These are phyloP conservation scores for Nicotiana tomentosiformis DNA, from an alignment of 257 asterid genomes.

Conservation along the genomic window DNA sequence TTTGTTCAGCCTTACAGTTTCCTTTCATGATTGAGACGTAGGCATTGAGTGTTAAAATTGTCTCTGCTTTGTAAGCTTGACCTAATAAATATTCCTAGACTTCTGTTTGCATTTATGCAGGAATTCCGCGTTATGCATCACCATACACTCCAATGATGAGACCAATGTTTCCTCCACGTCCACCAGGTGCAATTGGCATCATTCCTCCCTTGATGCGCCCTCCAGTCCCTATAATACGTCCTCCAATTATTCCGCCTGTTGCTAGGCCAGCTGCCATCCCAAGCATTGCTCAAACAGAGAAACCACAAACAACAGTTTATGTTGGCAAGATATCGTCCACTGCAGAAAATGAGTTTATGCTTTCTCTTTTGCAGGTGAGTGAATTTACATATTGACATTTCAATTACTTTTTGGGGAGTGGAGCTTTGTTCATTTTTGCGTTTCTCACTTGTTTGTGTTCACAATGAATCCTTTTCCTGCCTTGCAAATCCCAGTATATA, in stretches of 20 bases:
- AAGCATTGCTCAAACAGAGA: conserved; percentile 41
- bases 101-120: conserved; percentile 60
- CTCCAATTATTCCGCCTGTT: conserved; percentile 52
- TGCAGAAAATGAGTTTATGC: conserved; percentile 87
- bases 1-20: conserved; percentile 42
- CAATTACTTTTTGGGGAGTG: neutral
- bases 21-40: conserved; percentile 27
- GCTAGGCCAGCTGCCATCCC: conserved; percentile 52
- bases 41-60: conserved; percentile 9
- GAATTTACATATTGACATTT: neutral
- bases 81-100: conserved; percentile 73
- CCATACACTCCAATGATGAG: conserved; percentile 62
- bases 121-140: conserved; percentile 63
- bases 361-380: conserved; percentile 80
- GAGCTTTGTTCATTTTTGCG: neutral
- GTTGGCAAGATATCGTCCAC: conserved; percentile 89
- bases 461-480: neutral
- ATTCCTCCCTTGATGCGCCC: conserved; percentile 74
- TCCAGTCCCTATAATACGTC: conserved; percentile 62
- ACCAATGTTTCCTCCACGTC: conserved; percentile 68
- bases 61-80: conserved; percentile 24
- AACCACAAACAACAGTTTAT: conserved; percentile 87
- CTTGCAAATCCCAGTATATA: neutral
- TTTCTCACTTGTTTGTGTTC: conserved; percentile 11
- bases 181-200: conserved; percentile 44